Conservation (phyloP, 2,329 filamentous ascomycete genomes). For the Pyrenochaeta sp. region DNA sequence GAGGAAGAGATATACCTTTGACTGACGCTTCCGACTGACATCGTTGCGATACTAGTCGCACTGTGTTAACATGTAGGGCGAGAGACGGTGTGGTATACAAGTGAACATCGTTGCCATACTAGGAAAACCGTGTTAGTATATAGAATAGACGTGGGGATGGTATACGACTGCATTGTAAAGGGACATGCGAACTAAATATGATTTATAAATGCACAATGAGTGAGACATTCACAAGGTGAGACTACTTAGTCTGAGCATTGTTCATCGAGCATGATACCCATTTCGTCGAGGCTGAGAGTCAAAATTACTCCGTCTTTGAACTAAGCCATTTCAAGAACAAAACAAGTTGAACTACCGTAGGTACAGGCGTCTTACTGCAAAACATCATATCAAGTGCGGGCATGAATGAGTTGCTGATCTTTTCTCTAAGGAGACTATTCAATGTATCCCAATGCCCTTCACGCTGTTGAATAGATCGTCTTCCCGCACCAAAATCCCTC, state of each 20-base stretch:
- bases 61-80: neutral
- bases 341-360: too few species aligned
- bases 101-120: neutral
- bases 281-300: neutral
- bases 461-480: constrained; percentile 30
- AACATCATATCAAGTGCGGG: too few species aligned
- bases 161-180: neutral
- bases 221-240: neutral
- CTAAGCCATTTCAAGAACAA: too few species aligned
- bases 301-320: neutral
- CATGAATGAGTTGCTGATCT: too few species aligned
- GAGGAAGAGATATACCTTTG: neutral
- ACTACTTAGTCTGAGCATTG: neutral
- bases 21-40: neutral
- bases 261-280: neutral
- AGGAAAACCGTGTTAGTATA: neutral
- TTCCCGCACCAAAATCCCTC: constrained; percentile 30
- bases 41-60: neutral
- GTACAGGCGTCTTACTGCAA: too few species aligned
- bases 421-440: neutral
- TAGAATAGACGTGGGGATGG: neutral
- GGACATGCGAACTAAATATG: neutral
- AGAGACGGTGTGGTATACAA: neutral
- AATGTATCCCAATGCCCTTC: constrained; percentile 24
- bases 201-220: neutral